Evolutionary conservation across 345 rosid genomes (phyloP).

Genomic region (Gossypium herbaceum): DNA sequence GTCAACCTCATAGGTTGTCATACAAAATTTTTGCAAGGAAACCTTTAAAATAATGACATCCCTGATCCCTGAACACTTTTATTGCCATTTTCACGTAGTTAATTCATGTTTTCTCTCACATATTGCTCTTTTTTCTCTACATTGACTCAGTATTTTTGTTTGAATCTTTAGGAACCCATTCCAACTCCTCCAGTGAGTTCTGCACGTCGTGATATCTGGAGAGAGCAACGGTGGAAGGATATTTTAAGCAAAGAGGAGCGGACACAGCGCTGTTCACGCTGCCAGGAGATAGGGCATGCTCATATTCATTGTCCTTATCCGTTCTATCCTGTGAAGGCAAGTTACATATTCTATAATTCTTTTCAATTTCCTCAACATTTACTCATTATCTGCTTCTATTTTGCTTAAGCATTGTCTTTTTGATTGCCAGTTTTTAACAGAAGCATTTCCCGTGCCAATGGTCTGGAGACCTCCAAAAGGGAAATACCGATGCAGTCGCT

Average conservation of each 20-base stretch:
- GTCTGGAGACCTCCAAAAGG: not conserved
- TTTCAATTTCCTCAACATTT: not conserved
- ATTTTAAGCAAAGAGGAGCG: conserved; percentile 4
- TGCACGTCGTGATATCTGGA: not conserved
- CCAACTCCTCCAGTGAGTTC: not conserved
- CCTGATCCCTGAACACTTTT: not conserved
- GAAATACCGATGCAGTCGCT: not conserved
- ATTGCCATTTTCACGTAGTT: conserved; percentile 3
- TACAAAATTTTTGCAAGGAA: not conserved
- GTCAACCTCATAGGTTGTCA: not conserved
- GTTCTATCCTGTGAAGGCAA: not conserved
- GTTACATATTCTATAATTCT: conserved; percentile 6
- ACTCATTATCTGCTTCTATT: not conserved
- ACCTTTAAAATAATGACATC: not conserved
- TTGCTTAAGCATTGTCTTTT: conserved; percentile 8
- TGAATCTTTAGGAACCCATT: not conserved
- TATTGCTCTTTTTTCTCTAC: not conserved
- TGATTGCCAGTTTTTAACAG: not conserved
- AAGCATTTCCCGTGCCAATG: not conserved
- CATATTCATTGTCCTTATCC: conserved; percentile 9
- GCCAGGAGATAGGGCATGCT: conserved; percentile 9
- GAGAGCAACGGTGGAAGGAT: conserved; percentile 6
- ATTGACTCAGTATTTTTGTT: not conserved
- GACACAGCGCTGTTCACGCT: conserved; percentile 2
- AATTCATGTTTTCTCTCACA: not conserved